Percentiles rank a stretch among this genome's conserved stretches.
Evolutionary conservation across 306 rosid genomes (phyloP).

Genomic region (Quillaja saponaria): DNA sequence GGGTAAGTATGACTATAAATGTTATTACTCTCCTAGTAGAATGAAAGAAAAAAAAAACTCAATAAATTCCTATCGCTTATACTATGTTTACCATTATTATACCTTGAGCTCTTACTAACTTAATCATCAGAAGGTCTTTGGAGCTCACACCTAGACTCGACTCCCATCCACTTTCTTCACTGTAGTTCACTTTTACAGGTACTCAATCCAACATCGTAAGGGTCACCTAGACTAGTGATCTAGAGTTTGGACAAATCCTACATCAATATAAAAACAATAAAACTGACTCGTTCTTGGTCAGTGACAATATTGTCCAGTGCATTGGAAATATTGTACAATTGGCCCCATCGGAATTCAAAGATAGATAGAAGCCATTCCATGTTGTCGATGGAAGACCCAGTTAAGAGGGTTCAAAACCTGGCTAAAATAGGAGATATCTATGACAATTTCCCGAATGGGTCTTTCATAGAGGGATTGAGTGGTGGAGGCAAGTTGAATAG

Average conservation of each 20-base stretch:
- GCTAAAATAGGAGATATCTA: conserved; percentile 61
- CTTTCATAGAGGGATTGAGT: conserved; percentile 61
- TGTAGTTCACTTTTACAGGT: no score
- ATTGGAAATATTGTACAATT: conserved; percentile 63
- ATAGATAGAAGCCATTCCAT: conserved; percentile 71
- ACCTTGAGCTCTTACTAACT: no score
- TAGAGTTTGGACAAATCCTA: conserved; percentile 66
- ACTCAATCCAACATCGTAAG: no score
- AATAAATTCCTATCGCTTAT: no score
- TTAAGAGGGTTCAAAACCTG: conserved; percentile 55
- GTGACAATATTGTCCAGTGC: conserved; percentile 55
- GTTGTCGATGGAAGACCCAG: conserved; percentile 76
- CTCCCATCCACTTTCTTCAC: no score
- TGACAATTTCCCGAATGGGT: conserved; percentile 67
- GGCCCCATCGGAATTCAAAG: conserved; percentile 57
- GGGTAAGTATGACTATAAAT: no score
- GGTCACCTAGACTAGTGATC: no score
- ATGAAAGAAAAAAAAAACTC: no score
- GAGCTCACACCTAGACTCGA: no score
- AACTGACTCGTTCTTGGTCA: conserved; percentile 39
- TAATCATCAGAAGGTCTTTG: no score
- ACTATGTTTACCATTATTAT: no score
- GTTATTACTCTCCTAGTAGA: no score
- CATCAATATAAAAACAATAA: conserved; percentile 33
- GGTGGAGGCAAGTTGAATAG: conserved; percentile 46